Conservation (phyloP, 352 stramenopile species). For the Globisporangium polare region DNA sequence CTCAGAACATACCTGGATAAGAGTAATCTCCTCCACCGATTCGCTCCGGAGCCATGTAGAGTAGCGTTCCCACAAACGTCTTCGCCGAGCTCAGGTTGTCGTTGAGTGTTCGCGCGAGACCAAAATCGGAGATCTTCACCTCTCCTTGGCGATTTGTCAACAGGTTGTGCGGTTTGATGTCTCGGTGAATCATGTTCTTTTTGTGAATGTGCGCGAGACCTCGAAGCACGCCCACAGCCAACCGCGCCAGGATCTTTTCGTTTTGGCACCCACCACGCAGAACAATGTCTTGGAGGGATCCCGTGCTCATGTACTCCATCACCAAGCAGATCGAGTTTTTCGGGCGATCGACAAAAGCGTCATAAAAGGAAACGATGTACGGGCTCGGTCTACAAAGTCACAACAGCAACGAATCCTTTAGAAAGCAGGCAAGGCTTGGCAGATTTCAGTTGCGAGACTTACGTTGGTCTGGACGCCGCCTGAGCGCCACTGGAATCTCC, state of each 20-base stretch:
- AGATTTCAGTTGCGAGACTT: slow-evolving; percentile 4
- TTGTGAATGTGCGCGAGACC: slow-evolving; percentile 86
- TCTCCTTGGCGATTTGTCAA: slow-evolving; percentile 84
- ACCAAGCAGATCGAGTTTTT: slow-evolving; percentile 90
- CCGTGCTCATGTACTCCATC: slow-evolving; percentile 93
- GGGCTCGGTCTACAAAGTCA: slow-evolving; percentile 53
- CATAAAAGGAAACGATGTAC: slow-evolving; percentile 91
- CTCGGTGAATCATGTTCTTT: slow-evolving; percentile 88
- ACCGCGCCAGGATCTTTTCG: slow-evolving; percentile 72
- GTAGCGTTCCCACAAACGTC: slow-evolving; percentile 92
- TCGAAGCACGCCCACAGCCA: slow-evolving; percentile 69
- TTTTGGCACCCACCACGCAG: slow-evolving; percentile 73
- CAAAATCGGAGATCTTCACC: slow-evolving; percentile 89
- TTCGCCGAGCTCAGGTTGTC: slow-evolving; percentile 75
- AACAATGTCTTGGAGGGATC: slow-evolving; percentile 89
- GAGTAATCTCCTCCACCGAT: slow-evolving; percentile 91
- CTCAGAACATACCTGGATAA: slow-evolving; percentile 48
- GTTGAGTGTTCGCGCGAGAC: slow-evolving; percentile 74
- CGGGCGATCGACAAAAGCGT: slow-evolving; percentile 87
- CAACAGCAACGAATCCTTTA: not conserved
- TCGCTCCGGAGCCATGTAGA: slow-evolving; percentile 94
- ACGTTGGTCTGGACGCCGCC: slow-evolving; percentile 25
- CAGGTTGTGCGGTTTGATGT: slow-evolving; percentile 92
- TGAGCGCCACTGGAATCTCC: slow-evolving; percentile 17
- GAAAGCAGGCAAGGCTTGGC: not conserved